phyloP scores from a whole-genome alignment of 805 yeast species.

The Schwanniomyces pseudopolymorphus region DNA sequence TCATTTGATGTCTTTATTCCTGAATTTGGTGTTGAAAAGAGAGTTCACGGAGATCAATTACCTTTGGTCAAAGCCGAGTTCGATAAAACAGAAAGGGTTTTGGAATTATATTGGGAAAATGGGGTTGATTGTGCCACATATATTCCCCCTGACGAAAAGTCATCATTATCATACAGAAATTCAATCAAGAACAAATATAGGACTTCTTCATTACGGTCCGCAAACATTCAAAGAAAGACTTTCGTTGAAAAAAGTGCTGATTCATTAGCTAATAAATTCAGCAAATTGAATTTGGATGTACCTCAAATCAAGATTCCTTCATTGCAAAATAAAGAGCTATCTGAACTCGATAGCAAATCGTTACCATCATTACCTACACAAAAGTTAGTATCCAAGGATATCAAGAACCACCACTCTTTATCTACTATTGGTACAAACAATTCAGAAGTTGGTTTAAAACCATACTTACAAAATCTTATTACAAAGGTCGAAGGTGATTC shows the following conservation, averaged over 20 bases:
- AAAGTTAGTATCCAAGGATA: slow-evolving; percentile 16
- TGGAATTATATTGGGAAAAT: slow-evolving; percentile 89
- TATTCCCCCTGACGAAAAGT: slow-evolving; percentile 86
- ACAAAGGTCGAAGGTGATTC: slow-evolving; percentile 61
- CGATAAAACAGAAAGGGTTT: slow-evolving; percentile 60
- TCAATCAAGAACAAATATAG: slow-evolving; percentile 78
- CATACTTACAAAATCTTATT: slow-evolving; percentile 56
- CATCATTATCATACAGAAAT: slow-evolving; percentile 70
- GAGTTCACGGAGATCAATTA: slow-evolving; percentile 96
- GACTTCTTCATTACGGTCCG: slow-evolving; percentile 71
- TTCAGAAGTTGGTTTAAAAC: slow-evolving; percentile 39
- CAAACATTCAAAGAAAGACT: slow-evolving; percentile 49
- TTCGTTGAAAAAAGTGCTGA: slow-evolving; percentile 37
- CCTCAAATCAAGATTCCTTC: slow-evolving; percentile 39
- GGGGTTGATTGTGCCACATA: slow-evolving; percentile 91
- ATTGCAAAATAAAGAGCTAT: slow-evolving; percentile 5
- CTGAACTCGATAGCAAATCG: slow-evolving; percentile 15
- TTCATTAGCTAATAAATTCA: slow-evolving; percentile 48
- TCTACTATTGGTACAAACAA: slow-evolving; percentile 13
- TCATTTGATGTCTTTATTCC: slow-evolving; percentile 93
- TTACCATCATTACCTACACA: slow-evolving; percentile 26
- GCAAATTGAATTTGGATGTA: slow-evolving; percentile 47
- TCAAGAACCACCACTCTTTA: slow-evolving; percentile 21
- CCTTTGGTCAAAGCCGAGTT: slow-evolving; percentile 92
- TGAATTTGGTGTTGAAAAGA: slow-evolving; percentile 90